Evolutionary conservation across 331 rosid genomes (phyloP).

Genomic region (Rosa hybrid): DNA sequence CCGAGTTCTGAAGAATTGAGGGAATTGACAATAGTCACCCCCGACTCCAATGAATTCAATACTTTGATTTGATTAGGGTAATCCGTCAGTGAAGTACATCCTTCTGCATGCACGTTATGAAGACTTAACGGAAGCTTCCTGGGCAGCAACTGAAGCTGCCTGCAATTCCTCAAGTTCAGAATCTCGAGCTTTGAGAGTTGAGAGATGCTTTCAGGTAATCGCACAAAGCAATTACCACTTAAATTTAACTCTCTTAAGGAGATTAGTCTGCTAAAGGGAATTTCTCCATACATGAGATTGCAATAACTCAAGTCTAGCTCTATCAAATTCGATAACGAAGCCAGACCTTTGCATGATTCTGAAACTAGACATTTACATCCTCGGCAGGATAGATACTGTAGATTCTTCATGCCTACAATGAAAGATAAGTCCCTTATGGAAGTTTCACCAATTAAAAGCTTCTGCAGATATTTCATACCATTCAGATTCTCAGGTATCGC

Average conservation of each 20-base stretch:
- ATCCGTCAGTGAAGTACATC: conserved; percentile 18
- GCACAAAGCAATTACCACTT: conserved; percentile 5
- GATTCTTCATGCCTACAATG: not conserved
- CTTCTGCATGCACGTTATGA: not conserved
- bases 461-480: not conserved
- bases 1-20: not conserved
- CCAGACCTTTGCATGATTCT: not conserved
- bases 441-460: conserved; percentile 2
- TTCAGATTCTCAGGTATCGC: not conserved
- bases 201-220: conserved; percentile 18
- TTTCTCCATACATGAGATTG: not conserved
- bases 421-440: not conserved
- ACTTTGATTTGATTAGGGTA: conserved; percentile 1
- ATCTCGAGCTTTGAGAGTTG: not conserved
- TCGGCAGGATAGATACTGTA: not conserved
- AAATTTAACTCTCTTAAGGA: conserved; percentile 9
- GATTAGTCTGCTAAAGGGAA: not conserved
- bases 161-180: not conserved
- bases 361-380: not conserved
- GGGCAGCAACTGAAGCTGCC: conserved; percentile 1
- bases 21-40: not conserved
- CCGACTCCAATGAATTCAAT: not conserved
- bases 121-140: conserved; percentile 3
- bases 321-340: not conserved
- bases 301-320: conserved; percentile 11